Evolutionary conservation across 2,329 filamentous ascomycete species (phyloP).

Genomic region (Ascomycota sp.): DNA sequence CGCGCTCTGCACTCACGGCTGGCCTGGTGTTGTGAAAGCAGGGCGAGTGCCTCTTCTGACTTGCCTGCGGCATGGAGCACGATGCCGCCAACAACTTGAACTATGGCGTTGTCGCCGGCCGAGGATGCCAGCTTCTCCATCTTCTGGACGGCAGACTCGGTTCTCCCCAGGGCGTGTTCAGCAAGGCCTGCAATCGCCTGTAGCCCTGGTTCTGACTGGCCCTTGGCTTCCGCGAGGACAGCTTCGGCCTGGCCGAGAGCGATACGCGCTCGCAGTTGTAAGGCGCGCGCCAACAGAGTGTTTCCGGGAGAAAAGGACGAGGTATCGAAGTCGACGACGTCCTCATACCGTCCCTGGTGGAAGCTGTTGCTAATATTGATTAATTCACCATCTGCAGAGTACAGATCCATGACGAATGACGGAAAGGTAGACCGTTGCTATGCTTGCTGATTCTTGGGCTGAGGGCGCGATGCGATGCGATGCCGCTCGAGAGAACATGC

Average conservation of each 20-base stretch:
- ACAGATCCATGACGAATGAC: constrained; percentile 38
- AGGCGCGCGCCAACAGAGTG: constrained; percentile 48
- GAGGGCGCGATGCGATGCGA: no score
- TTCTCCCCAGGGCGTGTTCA: constrained; percentile 35
- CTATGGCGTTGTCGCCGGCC: constrained; percentile 49
- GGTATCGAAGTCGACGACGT: constrained; percentile 68
- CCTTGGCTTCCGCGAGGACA: constrained; percentile 46
- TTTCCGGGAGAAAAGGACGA: constrained; percentile 61
- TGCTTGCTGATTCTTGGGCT: no score
- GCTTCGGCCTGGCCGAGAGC: constrained; percentile 57
- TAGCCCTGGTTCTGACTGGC: constrained; percentile 47
- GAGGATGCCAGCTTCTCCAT: constrained; percentile 45
- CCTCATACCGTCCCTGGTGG: constrained; percentile 64
- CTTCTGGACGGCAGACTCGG: constrained; percentile 36
- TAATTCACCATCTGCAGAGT: constrained; percentile 47
- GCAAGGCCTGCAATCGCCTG: constrained; percentile 58
- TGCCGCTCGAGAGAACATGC: no score
- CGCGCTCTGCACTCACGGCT: constrained; percentile 37
- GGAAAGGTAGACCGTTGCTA: neutral
- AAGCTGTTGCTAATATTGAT: constrained; percentile 51
- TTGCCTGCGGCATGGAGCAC: constrained; percentile 60
- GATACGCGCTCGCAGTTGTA: constrained; percentile 62
- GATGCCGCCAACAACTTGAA: constrained; percentile 65
- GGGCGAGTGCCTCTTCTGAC: constrained; percentile 61
- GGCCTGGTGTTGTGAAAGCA: constrained; percentile 66